A percentile compares a stretch with the other conserved stretches of the same genome.
Evolutionary conservation across 305 asterid species (phyloP).

Genomic region (Nicotiana rustica): DNA sequence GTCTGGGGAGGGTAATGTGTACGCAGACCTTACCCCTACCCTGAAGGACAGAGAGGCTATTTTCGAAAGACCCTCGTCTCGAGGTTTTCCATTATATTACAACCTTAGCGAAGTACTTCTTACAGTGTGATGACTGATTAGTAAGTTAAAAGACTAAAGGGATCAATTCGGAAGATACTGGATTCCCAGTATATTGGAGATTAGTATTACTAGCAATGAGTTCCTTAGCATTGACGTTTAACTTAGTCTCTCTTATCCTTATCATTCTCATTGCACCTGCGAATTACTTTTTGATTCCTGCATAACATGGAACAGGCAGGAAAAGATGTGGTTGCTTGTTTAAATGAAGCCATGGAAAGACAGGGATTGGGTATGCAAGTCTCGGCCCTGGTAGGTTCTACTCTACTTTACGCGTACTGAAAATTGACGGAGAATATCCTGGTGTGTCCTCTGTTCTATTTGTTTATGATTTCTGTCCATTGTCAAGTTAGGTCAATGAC

Average conservation of each 20-base stretch:
- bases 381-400: constrained; percentile 70
- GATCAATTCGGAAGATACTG: background rate
- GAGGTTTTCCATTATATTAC: background rate
- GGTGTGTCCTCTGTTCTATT: background rate
- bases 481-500: constrained; percentile 75
- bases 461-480: constrained; percentile 28
- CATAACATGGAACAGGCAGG: constrained; percentile 61
- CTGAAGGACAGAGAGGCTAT: no score
- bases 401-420: constrained; percentile 17
- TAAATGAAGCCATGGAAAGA: constrained; percentile 81
- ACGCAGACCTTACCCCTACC: no score
- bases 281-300: constrained; percentile 24
- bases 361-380: constrained; percentile 70
- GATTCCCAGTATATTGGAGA: background rate
- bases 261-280: background rate
- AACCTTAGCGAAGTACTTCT: background rate
- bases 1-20: no score
- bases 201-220: background rate
- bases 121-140: constrained; percentile 7
- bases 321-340: constrained; percentile 75
- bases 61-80: no score
- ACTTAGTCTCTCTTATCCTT: background rate
- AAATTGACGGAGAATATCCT: constrained; percentile 10
- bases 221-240: background rate
- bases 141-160: background rate